Evolutionary conservation across 192 early-diverging fungal genomes (phyloP).

Genomic region (Coemansia sp.): DNA sequence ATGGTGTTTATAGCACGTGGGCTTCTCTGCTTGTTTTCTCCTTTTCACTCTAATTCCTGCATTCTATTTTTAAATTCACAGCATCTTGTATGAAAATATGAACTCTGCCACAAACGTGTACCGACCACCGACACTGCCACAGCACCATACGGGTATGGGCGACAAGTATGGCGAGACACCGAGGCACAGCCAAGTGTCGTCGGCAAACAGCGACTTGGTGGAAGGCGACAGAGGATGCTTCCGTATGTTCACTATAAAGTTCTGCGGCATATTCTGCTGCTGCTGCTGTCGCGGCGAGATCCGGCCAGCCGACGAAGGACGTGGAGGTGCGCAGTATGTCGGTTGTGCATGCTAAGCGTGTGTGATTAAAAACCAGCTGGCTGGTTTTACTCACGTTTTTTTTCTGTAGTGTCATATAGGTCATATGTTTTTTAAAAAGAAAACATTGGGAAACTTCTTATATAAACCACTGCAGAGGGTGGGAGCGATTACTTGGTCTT

Average conservation of each 20-base stretch:
- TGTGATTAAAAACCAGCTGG: background rate
- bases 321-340: slow-evolving; percentile 19
- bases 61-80: slow-evolving; percentile 1
- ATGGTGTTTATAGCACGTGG: too few relatives aligned
- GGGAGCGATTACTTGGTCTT: background rate
- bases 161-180: background rate
- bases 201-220: slow-evolving; percentile 19
- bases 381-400: background rate
- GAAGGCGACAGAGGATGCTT: slow-evolving; percentile 24
- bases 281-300: slow-evolving; percentile 36
- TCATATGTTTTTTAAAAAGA: background rate
- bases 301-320: slow-evolving; percentile 12
- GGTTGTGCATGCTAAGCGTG: slow-evolving; percentile 9
- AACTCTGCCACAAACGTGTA: background rate
- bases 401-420: background rate
- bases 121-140: slow-evolving; percentile 8
- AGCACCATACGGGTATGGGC: background rate
- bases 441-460: background rate
- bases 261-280: slow-evolving; percentile 22
- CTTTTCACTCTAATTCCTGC: background rate
- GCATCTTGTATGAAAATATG: background rate
- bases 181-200: slow-evolving; percentile 12
- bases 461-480: background rate
- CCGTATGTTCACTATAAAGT: slow-evolving; percentile 32
- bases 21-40: background rate